These are phyloP conservation scores for Capronia coronata DNA, from an alignment of 2,329 filamentous ascomycete genomes.

Conservation along the genomic window DNA sequence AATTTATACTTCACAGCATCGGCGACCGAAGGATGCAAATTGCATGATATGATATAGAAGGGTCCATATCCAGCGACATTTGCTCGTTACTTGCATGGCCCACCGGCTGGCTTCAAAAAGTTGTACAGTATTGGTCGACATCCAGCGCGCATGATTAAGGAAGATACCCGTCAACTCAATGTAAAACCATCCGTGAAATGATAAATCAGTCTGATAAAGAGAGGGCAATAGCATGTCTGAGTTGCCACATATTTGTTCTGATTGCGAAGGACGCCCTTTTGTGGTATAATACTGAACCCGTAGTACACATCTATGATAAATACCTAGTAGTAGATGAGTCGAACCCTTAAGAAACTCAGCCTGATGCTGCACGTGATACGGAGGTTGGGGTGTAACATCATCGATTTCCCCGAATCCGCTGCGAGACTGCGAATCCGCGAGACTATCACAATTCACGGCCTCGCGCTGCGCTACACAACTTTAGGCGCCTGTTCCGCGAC, in stretches of 20 bases:
- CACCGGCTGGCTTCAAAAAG: background rate
- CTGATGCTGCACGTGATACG: background rate
- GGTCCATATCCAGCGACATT: background rate
- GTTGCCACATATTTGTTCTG: too few species aligned
- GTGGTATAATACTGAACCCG: too few species aligned
- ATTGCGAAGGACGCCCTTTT: too few species aligned
- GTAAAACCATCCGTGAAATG: background rate
- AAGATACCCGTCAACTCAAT: constrained; percentile 13
- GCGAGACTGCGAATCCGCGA: background rate
- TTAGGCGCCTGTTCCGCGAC: background rate
- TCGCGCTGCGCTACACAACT: background rate
- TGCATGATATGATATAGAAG: background rate
- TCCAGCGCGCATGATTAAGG: constrained; percentile 1
- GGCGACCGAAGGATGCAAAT: constrained; percentile 9
- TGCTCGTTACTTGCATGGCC: constrained; percentile 1
- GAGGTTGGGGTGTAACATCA: background rate
- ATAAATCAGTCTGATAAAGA: background rate
- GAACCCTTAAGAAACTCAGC: background rate
- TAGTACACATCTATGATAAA: too few species aligned
- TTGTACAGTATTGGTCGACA: constrained; percentile 9
- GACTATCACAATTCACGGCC: background rate
- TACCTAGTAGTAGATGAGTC: too few species aligned
- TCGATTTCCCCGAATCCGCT: background rate
- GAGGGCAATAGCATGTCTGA: too few species aligned
- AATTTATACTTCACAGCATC: constrained; percentile 22